Percentiles rank a stretch among this genome's conserved stretches.
phyloP scores from a whole-genome alignment of 2,329 filamentous ascomycete genomes.

The Tetracladium maxilliforme region DNA sequence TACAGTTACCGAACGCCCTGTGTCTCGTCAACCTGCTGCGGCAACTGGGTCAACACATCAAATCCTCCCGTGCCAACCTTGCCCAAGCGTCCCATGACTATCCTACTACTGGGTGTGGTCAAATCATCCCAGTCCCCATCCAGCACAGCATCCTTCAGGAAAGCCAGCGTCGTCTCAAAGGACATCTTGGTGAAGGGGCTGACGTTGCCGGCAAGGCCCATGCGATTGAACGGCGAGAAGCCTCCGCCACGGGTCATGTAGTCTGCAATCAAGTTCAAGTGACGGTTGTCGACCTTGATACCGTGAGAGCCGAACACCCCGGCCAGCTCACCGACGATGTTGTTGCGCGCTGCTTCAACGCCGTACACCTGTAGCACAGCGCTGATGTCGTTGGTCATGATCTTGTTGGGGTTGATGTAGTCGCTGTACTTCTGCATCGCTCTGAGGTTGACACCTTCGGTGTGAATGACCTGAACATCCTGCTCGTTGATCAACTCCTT shows the following conservation, averaged over 20 bases:
- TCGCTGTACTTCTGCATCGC: constrained; percentile 84
- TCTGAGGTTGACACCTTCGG: constrained; percentile 72
- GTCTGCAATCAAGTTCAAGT: constrained; percentile 90
- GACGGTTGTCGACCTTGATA: constrained; percentile 81
- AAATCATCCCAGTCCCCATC: constrained; percentile 86
- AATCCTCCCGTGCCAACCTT: constrained; percentile 83
- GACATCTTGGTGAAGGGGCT: constrained; percentile 98
- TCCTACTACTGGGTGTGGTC: constrained; percentile 68
- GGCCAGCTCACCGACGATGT: constrained; percentile 75
- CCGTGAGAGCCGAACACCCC: constrained; percentile 81
- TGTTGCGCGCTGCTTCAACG: constrained; percentile 79
- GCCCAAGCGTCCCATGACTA: constrained; percentile 74
- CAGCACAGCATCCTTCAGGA: constrained; percentile 82
- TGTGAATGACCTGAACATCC: constrained; percentile 49
- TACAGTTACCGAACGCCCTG: too few species aligned
- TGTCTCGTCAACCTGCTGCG: too few species aligned
- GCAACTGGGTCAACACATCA: constrained; percentile 60
- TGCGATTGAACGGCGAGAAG: constrained; percentile 86
- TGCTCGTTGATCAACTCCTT: constrained; percentile 34
- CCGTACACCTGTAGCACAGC: constrained; percentile 77
- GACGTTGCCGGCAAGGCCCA: constrained; percentile 70
- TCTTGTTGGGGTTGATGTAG: constrained; percentile 70
- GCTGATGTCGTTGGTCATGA: constrained; percentile 86
- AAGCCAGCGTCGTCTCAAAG: constrained; percentile 92
- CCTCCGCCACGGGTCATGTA: constrained; percentile 92